Evolutionary conservation across 106 monocot species (phyloP).

Genomic region (Dendrobium chrysotoxum): DNA sequence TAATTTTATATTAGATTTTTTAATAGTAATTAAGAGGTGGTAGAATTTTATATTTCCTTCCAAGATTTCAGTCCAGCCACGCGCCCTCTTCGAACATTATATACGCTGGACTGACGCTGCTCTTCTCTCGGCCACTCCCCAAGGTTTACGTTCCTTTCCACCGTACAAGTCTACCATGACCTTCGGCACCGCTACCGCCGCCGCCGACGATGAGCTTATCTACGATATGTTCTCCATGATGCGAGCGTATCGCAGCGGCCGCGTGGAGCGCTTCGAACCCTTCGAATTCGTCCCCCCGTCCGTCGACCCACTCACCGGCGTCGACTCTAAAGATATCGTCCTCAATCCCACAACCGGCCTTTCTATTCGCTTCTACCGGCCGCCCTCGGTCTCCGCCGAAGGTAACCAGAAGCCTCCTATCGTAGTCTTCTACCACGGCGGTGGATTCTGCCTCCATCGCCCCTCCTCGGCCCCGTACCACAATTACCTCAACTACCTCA

Average conservation of each 20-base stretch:
- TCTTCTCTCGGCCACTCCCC: neutral
- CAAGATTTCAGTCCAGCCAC: neutral
- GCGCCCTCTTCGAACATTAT: neutral
- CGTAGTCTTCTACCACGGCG: constrained; percentile 52
- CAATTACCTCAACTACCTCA: constrained; percentile 32
- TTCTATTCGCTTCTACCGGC: constrained; percentile 12
- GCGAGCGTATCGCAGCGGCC: constrained; percentile 13
- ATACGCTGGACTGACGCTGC: neutral
- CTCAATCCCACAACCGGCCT: neutral
- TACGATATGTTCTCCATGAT: neutral
- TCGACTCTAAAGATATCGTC: constrained; percentile 3
- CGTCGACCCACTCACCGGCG: constrained; percentile 15
- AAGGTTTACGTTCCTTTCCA: neutral
- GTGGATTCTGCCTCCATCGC: constrained; percentile 30
- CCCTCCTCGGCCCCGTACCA: constrained; percentile 34
- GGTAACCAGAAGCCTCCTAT: constrained; percentile 25
- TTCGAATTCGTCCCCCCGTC: neutral
- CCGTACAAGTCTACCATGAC: neutral
- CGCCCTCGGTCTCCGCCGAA: neutral
- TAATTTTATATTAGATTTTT: too few relatives aligned
- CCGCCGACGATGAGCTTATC: constrained; percentile 1
- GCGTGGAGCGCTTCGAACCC: constrained; percentile 14
- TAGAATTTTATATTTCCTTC: too few relatives aligned
- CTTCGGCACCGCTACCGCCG: neutral
- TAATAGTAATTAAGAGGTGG: too few relatives aligned